Conservation (phyloP, 2,329 filamentous ascomycete species). For the Phialophora chinensis region DNA sequence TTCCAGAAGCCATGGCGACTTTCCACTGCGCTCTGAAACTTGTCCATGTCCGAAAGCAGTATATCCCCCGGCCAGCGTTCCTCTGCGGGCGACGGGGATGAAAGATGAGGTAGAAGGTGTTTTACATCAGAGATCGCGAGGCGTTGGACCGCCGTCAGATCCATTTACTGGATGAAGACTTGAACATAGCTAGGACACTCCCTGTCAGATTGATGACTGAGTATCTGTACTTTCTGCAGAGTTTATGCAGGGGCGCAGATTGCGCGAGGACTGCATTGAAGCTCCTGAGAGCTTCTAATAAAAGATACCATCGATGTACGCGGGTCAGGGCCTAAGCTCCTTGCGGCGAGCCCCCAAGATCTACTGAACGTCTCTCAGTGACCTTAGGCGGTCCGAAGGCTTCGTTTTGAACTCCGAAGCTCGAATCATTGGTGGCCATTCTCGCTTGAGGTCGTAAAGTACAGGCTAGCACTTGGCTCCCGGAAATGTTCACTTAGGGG, state of each 20-base stretch:
- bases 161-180: not conserved
- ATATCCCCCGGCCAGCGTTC: constrained; percentile 6
- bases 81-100: not conserved
- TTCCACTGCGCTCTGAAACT: constrained; percentile 7
- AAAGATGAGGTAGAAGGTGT: constrained; percentile 25
- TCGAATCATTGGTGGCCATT: not conserved
- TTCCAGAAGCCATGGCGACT: constrained; percentile 10
- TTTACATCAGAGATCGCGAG: constrained; percentile 12
- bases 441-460: not conserved
- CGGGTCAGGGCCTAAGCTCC: constrained; percentile 1
- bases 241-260: constrained; percentile 7
- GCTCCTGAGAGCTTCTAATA: constrained; percentile 17
- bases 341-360: not conserved
- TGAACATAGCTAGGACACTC: not conserved
- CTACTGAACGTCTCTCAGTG: not conserved
- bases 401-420: not conserved
- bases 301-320: constrained; percentile 7
- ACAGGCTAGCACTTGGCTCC: not conserved
- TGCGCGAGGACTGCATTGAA: not conserved
- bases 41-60: constrained; percentile 10
- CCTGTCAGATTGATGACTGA: constrained; percentile 1
- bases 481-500: not conserved
- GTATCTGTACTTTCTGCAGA: not conserved
- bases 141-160: not conserved
- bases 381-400: not conserved